phyloP scores from a whole-genome alignment of 257 asterid genomes.

The Anisodus tanguticus region DNA sequence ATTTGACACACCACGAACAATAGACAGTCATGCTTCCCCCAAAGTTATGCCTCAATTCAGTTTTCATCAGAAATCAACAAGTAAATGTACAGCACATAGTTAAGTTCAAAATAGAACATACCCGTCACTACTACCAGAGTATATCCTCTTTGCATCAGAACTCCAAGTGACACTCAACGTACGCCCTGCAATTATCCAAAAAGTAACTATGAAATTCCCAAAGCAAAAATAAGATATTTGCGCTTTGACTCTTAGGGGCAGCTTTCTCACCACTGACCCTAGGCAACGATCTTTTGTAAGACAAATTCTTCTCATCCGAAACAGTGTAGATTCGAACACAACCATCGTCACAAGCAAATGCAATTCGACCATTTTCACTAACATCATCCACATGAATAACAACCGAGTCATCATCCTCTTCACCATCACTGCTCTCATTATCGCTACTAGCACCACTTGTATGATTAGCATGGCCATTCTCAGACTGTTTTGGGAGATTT shows the following conservation, averaged over 20 bases:
- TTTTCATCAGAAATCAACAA: conserved; percentile 3
- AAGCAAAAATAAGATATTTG: conserved; percentile 1
- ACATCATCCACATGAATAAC: conserved; percentile 49
- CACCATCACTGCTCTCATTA: conserved; percentile 48
- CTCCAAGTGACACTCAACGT: conserved; percentile 83
- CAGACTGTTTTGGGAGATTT: conserved; percentile 38
- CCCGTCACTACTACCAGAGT: conserved; percentile 96
- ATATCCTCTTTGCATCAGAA: conserved; percentile 69
- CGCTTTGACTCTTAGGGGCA: conserved; percentile 27
- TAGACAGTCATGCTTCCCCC: neutral
- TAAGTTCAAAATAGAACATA: conserved; percentile 42
- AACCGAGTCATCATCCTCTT: conserved; percentile 54
- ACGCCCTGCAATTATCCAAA: conserved; percentile 56
- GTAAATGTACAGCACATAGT: neutral
- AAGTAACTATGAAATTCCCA: conserved; percentile 28
- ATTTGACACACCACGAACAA: conserved; percentile 17
- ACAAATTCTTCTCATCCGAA: conserved; percentile 49
- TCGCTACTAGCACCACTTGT: conserved; percentile 47
- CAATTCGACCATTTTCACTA: conserved; percentile 49
- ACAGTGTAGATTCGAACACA: conserved; percentile 71
- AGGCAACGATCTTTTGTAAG: conserved; percentile 61
- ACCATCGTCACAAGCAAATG: conserved; percentile 92
- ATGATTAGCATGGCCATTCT: conserved; percentile 58
- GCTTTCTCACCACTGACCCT: conserved; percentile 90
- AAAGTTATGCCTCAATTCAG: neutral